A percentile compares a stretch with the other conserved stretches of the same genome.
These are phyloP conservation scores for Fusarium drepaniforme DNA, from an alignment of 2,329 filamentous ascomycete species.

Conservation along the genomic window DNA sequence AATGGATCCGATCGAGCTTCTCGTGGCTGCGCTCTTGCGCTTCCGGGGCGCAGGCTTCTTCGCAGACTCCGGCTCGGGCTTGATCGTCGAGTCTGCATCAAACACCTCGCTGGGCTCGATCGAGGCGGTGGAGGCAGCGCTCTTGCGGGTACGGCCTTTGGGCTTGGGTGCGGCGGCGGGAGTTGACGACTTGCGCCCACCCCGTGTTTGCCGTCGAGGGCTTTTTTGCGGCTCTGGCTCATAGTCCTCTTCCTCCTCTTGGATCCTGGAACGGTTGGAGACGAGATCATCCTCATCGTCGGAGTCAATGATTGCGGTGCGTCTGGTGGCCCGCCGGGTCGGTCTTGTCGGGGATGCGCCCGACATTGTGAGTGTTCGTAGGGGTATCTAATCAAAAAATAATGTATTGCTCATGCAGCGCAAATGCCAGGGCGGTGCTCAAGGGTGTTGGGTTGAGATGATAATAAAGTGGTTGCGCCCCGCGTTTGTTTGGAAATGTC, in stretches of 20 bases:
- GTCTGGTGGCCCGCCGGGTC: constrained; percentile 65
- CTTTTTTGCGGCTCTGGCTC: constrained; percentile 76
- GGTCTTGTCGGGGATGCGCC: constrained; percentile 51
- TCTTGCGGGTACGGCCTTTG: constrained; percentile 58
- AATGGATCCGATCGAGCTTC: constrained; percentile 54
- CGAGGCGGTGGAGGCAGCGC: constrained; percentile 46
- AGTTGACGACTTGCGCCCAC: constrained; percentile 56
- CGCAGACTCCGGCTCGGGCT: constrained; percentile 48
- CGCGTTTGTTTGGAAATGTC: constrained; percentile 56
- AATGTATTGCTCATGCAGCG: background rate
- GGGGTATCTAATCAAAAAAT: background rate
- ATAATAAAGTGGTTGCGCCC: constrained; percentile 45
- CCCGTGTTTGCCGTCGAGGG: constrained; percentile 63
- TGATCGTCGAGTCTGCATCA: constrained; percentile 51
- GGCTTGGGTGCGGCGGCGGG: constrained; percentile 58
- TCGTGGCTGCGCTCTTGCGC: constrained; percentile 70
- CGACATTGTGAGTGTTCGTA: constrained; percentile 44
- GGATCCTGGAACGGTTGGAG: constrained; percentile 64
- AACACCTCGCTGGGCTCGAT: constrained; percentile 52
- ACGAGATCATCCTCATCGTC: constrained; percentile 77
- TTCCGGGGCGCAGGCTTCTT: constrained; percentile 70
- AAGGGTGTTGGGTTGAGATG: constrained; percentile 19
- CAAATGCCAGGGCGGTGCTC: background rate
- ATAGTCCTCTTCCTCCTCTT: constrained; percentile 80
- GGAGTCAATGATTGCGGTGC: constrained; percentile 81